Evolutionary conservation across 768 basidiomycete genomes (phyloP).

Genomic region (Leccinum ochraceum): DNA sequence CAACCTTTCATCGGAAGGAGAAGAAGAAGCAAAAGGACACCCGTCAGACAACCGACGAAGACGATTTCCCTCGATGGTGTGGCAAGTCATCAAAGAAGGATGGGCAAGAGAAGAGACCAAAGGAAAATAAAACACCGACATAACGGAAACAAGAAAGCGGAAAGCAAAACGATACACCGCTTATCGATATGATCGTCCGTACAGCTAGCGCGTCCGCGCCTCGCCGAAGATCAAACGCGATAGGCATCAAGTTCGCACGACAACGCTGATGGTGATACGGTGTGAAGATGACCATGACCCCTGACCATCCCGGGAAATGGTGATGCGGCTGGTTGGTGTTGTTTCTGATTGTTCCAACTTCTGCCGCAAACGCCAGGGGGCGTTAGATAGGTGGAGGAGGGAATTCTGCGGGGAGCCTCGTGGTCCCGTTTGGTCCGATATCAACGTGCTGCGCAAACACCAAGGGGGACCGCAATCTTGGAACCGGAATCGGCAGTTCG

Average conservation of each 20-base stretch:
- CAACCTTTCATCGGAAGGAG: neutral
- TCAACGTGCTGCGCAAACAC: neutral
- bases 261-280: neutral
- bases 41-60: neutral
- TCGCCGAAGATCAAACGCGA: slow-evolving; percentile 28
- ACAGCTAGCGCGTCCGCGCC: neutral
- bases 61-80: neutral
- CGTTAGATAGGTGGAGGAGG: neutral
- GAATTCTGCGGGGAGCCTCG: slow-evolving; percentile 16
- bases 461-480: slow-evolving; percentile 4
- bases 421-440: slow-evolving; percentile 11
- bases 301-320: neutral
- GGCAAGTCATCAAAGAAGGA: neutral
- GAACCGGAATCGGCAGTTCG: neutral
- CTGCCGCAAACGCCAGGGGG: neutral
- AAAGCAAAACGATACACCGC: neutral
- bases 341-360: neutral
- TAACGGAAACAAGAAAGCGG: neutral
- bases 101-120: neutral
- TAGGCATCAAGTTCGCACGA: slow-evolving; percentile 17
- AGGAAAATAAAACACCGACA: neutral
- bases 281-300: neutral
- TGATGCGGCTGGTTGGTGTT: neutral
- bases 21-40: slow-evolving; percentile 3
- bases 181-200: slow-evolving; percentile 22